phyloP scores from a whole-genome alignment of 352 stramenopile genomes.

The Phytophthora tubulina region DNA sequence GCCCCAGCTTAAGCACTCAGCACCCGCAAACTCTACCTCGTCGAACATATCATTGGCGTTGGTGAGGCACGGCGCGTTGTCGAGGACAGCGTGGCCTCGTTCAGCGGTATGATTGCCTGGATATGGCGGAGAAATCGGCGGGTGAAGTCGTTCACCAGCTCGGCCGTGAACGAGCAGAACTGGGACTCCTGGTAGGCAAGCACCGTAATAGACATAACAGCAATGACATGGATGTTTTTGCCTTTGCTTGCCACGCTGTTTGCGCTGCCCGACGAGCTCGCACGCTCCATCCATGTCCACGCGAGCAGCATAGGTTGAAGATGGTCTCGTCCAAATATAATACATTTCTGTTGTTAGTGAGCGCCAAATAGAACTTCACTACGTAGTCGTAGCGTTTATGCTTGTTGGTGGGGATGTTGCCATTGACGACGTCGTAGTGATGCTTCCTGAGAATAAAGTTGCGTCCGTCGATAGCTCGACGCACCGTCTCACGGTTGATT shows the following conservation, averaged over 20 bases:
- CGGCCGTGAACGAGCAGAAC: neutral
- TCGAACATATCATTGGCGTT: neutral
- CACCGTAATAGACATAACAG: too few species aligned
- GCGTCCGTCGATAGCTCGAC: neutral
- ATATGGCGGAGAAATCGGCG: conserved; percentile 7
- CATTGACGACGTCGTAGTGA: too few species aligned
- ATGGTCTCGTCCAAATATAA: too few species aligned
- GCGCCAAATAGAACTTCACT: neutral
- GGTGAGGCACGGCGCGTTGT: conserved; percentile 2
- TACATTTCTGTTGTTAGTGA: neutral
- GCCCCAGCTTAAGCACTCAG: neutral
- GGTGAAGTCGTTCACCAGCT: neutral
- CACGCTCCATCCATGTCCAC: too few species aligned
- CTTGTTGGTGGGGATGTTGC: too few species aligned
- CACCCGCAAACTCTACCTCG: neutral
- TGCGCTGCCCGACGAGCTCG: too few species aligned
- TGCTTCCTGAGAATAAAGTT: neutral
- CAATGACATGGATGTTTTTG: too few species aligned
- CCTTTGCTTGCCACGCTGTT: too few species aligned
- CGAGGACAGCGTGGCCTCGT: neutral
- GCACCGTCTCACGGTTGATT: neutral
- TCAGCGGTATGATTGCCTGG: neutral
- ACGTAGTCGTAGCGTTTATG: conserved; percentile 1
- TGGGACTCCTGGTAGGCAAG: too few species aligned
- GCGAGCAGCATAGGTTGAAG: too few species aligned